A percentile compares a stretch with the other conserved stretches of the same genome.
These are phyloP conservation scores for Xylariaceae sp. DNA, from an alignment of 2,329 filamentous ascomycete species.

Conservation along the genomic window DNA sequence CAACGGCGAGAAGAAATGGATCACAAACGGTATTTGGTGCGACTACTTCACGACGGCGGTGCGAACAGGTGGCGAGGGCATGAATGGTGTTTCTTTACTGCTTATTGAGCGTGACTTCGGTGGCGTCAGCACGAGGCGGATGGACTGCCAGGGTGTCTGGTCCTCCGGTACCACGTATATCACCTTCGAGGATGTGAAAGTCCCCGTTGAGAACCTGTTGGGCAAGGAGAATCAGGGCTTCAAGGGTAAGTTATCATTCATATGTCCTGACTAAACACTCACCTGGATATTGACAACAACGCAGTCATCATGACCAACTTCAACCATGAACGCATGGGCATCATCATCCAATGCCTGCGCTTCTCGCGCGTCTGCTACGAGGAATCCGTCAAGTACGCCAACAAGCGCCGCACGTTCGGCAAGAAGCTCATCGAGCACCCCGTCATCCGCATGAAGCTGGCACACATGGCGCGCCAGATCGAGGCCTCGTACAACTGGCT, in stretches of 20 bases:
- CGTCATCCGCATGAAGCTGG: slow-evolving; percentile 95
- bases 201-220: slow-evolving; percentile 97
- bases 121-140: slow-evolving; percentile 88
- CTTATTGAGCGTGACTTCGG: slow-evolving; percentile 85
- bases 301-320: slow-evolving; percentile 98
- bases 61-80: slow-evolving; percentile 82
- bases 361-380: slow-evolving; percentile 98
- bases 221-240: slow-evolving; percentile 99
- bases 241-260: slow-evolving; percentile 58
- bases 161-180: slow-evolving; percentile 94
- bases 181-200: slow-evolving; percentile 98
- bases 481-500: slow-evolving; percentile 97
- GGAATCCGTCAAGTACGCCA: slow-evolving; percentile 93
- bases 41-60: slow-evolving; percentile 99
- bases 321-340: slow-evolving; percentile 98
- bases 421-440: slow-evolving; percentile 96
- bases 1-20: slow-evolving; percentile 99
- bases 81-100: slow-evolving; percentile 89
- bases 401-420: slow-evolving; percentile 96
- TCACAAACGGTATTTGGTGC: slow-evolving; percentile 94
- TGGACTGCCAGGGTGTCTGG: slow-evolving; percentile 99
- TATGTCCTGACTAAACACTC: neutral
- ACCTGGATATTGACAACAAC: slow-evolving; percentile 13
- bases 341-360: slow-evolving; percentile 95
- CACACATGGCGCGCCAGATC: slow-evolving; percentile 97